Percentiles rank a stretch among this genome's conserved stretches.
Conservation (phyloP, 331 rosid species). For the Cydonia oblonga region DNA sequence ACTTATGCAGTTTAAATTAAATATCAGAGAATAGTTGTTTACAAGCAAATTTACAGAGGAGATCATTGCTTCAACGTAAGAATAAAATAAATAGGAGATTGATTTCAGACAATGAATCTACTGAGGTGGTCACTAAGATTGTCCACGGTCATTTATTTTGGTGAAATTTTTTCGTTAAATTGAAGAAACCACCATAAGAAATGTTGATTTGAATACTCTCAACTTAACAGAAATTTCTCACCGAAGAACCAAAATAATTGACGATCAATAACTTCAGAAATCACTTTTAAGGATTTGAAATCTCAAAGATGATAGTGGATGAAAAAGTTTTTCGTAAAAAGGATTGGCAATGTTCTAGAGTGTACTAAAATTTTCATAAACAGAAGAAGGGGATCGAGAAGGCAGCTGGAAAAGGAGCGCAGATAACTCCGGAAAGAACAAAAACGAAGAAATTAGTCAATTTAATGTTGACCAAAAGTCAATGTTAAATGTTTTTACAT, state of each 20-base stretch:
- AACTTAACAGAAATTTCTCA: fast-evolving
- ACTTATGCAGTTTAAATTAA: too few species aligned
- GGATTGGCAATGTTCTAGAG: too few species aligned
- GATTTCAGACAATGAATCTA: not conserved
- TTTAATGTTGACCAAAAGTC: not conserved
- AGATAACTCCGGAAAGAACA: not conserved
- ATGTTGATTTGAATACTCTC: fast-evolving
- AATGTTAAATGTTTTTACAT: not conserved
- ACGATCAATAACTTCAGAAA: too few species aligned
- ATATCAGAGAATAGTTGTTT: too few species aligned
- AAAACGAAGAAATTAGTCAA: not conserved
- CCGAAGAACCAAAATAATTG: fast-evolving
- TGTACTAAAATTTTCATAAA: not conserved
- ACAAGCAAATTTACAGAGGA: not conserved
- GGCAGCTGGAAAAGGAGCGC: not conserved
- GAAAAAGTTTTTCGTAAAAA: too few species aligned
- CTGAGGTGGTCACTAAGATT: not conserved
- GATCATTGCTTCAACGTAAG: not conserved
- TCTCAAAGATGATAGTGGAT: too few species aligned
- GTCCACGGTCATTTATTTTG: not conserved
- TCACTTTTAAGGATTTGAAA: too few species aligned
- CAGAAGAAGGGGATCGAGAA: not conserved
- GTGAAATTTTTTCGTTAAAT: too few species aligned
- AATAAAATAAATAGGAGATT: not conserved
- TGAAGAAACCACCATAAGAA: too few species aligned